Evolutionary conservation across 2,329 filamentous ascomycete genomes (phyloP).

Genomic region (Fusarium incarnatum): DNA sequence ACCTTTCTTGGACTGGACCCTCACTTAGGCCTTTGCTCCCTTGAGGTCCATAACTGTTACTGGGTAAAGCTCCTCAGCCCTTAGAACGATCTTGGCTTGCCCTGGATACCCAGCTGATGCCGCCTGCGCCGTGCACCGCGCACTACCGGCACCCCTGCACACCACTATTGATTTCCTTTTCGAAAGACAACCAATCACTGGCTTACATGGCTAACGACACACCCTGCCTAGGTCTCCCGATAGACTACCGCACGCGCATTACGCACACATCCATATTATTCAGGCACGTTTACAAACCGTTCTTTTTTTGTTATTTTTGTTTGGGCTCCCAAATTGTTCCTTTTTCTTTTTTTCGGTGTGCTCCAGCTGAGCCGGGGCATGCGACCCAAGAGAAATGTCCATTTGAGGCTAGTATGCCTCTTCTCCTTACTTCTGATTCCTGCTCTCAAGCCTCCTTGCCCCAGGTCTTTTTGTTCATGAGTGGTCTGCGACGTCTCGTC

Average conservation of each 20-base stretch:
- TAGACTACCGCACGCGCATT: slow-evolving; percentile 41
- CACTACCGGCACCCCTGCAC: slow-evolving; percentile 48
- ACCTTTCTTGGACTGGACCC: slow-evolving; percentile 26
- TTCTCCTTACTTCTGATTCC: slow-evolving; percentile 18
- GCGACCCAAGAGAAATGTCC: slow-evolving; percentile 3
- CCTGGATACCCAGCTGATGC: slow-evolving; percentile 45
- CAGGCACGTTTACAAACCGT: slow-evolving; percentile 43
- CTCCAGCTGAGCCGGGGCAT: slow-evolving; percentile 22
- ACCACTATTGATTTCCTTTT: slow-evolving; percentile 41
- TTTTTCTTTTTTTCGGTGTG: slow-evolving; percentile 20
- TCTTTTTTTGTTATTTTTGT: slow-evolving; percentile 30
- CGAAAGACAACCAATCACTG: slow-evolving; percentile 40
- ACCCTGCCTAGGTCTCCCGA: slow-evolving; percentile 22
- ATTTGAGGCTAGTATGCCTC: slow-evolving; percentile 18
- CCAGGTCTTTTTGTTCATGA: slow-evolving; percentile 8
- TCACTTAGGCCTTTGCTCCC: slow-evolving; percentile 33
- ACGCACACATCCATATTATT: slow-evolving; percentile 38
- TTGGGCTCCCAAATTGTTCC: slow-evolving; percentile 9
- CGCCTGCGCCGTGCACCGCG: slow-evolving; percentile 35
- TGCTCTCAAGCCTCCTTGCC: slow-evolving; percentile 15
- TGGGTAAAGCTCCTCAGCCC: slow-evolving; percentile 34
- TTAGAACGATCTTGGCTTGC: slow-evolving; percentile 35
- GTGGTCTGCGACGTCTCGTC: slow-evolving; percentile 17
- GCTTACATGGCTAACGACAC: slow-evolving; percentile 39
- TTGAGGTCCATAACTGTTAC: slow-evolving; percentile 34